Base-by-base conservation (phyloP, 2,329 filamentous ascomycete genomes). In the Cercospora beticola region DNA sequence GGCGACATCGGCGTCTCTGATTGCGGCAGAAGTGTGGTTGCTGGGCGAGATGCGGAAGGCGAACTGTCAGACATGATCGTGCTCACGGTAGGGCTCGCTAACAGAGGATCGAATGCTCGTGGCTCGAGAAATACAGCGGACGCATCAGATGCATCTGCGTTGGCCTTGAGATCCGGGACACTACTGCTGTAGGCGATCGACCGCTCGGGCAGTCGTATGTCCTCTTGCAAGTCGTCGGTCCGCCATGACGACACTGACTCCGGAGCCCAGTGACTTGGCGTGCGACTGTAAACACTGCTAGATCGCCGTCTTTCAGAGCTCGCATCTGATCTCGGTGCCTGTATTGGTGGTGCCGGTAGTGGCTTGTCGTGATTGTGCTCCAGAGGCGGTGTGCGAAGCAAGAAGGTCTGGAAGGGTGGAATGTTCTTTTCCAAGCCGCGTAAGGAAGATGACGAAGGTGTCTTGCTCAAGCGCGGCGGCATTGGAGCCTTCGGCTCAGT, bases 221-320 rank as follows among this genome's bases (percentile, higher is more conserved):
- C 71, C 5, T 72, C 72, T 54, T 71, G 70, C 5, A 74, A 64
- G 61, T 74, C 73, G 28, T 72, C 66, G 9, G 64, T 69, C 12
- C 66, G 68, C 70, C 72, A 73, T 62, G 64, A 57, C 58, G 46
- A 67, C 23, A 40, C 69, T 23, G 65, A 65, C 2, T 68, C 64
- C 30, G 60, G 23, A 9, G 49, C 71, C 72, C 72, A 76, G 36
- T 76, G 73, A 23, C 75, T 76, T 28, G 74, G 68, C 12, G 76
- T 73, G 10, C 72, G 75, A 56, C 78, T 80, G 64, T 79, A 80
- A 28, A 79, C 73, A 61, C 78, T 79, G 5, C 77, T 78, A 8
- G 76, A 56, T n/a, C 49, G 71, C 8, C 76, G 68, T 57, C 74
- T 70, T 21, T 36, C 36, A 16, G 30, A 65, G 5, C 30, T 46